Conservation (phyloP, 1,139 yeast genomes). For the Scheffersomyces quercinus region DNA sequence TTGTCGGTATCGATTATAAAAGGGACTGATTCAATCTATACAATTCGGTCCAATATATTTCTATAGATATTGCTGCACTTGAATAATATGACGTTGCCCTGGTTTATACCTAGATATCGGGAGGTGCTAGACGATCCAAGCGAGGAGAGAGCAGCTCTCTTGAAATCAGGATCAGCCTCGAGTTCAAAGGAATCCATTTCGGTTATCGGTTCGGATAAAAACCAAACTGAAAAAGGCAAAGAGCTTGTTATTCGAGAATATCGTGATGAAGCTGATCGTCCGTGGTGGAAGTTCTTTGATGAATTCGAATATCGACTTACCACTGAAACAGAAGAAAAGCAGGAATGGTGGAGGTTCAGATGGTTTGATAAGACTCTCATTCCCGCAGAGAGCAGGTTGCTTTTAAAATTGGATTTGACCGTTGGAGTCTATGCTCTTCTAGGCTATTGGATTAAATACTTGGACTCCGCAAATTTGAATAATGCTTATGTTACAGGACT, state of each 20-base stretch:
- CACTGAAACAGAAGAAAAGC: slow-evolving; percentile 10
- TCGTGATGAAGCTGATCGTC: slow-evolving; percentile 30
- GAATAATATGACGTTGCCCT: slow-evolving; percentile 11
- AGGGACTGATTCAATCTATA: no score
- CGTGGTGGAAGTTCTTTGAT: slow-evolving; percentile 33
- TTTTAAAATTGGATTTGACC: slow-evolving; percentile 25
- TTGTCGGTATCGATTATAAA: no score
- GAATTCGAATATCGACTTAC: slow-evolving; percentile 29
- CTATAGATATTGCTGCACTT: no score
- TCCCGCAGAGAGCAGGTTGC: slow-evolving; percentile 21
- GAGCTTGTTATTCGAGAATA: slow-evolving; percentile 17
- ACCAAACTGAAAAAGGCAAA: slow-evolving; percentile 1
- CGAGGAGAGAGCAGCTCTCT: slow-evolving; percentile 1
- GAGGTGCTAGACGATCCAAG: slow-evolving; percentile 12
- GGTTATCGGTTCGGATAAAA: not conserved
- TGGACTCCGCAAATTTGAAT: slow-evolving; percentile 22
- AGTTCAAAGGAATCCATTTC: not conserved
- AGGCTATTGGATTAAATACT: slow-evolving; percentile 28
- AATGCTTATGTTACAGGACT: slow-evolving; percentile 33
- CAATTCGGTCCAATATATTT: no score
- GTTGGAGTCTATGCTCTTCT: slow-evolving; percentile 26
- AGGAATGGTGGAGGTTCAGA: slow-evolving; percentile 20
- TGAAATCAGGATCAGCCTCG: no score
- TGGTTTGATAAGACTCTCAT: slow-evolving; percentile 21
- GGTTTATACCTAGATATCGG: slow-evolving; percentile 23